Evolutionary conservation across 2,329 filamentous ascomycete species (phyloP), one percentile per base, ranked within the genome.

Genomic region (Xylariaceae sp.): DNA sequence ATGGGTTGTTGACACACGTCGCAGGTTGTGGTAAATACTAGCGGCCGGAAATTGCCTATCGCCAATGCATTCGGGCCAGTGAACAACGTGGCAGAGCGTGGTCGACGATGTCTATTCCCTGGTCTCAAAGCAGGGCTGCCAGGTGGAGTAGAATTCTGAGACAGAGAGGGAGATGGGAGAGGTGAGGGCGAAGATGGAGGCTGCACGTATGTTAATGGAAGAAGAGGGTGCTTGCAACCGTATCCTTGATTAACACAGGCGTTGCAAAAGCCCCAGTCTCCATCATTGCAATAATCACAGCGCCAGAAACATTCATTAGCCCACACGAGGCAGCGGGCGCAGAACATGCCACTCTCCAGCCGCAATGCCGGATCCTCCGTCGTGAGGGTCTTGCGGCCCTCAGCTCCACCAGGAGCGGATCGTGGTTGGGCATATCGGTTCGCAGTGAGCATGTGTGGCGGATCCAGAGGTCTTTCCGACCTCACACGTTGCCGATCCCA

Each of bases 211-310:
- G 84, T 81, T 40, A 95, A 73, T 0, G 91, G 89, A 1, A 95
- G 73, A 1, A 97, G 75, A 6, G 87, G 77, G 63, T 97, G 92
- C 0, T 85, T 87, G 68, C 92, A 97, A 52, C 84, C 87, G 52
- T 78, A 78, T 14, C 89, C 90, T 66, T 86, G 83, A 51, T 92
- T 91, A 30, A 96, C 89, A 58, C 92, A 97, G 52, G 78, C 73
- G 60, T 91, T 90, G 70, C 92, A 97, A 65, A 89, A 96, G 0
- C 92, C 92, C 91, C 91, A 97, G 63, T 95, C 91, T 5, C 90
- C 92, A 54, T 94, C 84, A 60, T 96, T 96, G 70, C 92, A 97
- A 22, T 78, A 67, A 51, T 87, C 82, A 66, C 92, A 97, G 54
- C 88, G 85, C 92, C 91, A 97, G 68, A 89, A 95, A 68, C 89